Percentiles rank a stretch among this genome's conserved stretches.
phyloP scores from a whole-genome alignment of 2,329 filamentous ascomycete genomes.

The Paradendryphiella salina region DNA sequence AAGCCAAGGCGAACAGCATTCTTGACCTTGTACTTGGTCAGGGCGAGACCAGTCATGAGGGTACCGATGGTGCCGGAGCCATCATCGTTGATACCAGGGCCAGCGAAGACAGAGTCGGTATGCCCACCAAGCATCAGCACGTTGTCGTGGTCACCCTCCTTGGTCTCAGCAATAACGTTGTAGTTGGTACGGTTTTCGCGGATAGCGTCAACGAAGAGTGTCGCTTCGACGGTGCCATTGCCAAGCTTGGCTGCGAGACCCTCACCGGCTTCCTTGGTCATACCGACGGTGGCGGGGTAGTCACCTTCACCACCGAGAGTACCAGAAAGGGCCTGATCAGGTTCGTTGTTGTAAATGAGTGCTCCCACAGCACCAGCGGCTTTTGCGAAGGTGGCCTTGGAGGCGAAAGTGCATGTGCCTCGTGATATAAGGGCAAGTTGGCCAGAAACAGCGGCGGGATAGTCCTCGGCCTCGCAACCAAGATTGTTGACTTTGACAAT shows the following conservation, averaged over 20 bases:
- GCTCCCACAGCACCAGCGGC: constrained; percentile 69
- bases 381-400: constrained; percentile 68
- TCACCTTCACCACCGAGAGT: constrained; percentile 62
- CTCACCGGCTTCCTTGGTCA: constrained; percentile 63
- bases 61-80: constrained; percentile 48
- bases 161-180: constrained; percentile 47
- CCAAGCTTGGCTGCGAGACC: constrained; percentile 59
- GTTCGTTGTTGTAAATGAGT: constrained; percentile 71
- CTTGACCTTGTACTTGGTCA: constrained; percentile 46
- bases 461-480: constrained; percentile 66
- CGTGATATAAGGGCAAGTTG: constrained; percentile 70
- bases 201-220: constrained; percentile 49
- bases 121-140: constrained; percentile 49
- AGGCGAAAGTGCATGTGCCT: constrained; percentile 68
- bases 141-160: constrained; percentile 48
- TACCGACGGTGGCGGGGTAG: constrained; percentile 69
- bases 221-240: constrained; percentile 42
- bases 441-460: constrained; percentile 59
- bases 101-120: constrained; percentile 49
- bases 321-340: constrained; percentile 61
- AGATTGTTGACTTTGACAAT: constrained; percentile 64
- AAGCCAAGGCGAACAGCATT: constrained; percentile 50
- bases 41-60: constrained; percentile 45
- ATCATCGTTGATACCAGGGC: constrained; percentile 51
- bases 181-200: constrained; percentile 54